Evolutionary conservation across 345 rosid genomes (phyloP), one percentile per base, ranked within the genome.

Genomic region (Zanthoxylum bungeanum): DNA sequence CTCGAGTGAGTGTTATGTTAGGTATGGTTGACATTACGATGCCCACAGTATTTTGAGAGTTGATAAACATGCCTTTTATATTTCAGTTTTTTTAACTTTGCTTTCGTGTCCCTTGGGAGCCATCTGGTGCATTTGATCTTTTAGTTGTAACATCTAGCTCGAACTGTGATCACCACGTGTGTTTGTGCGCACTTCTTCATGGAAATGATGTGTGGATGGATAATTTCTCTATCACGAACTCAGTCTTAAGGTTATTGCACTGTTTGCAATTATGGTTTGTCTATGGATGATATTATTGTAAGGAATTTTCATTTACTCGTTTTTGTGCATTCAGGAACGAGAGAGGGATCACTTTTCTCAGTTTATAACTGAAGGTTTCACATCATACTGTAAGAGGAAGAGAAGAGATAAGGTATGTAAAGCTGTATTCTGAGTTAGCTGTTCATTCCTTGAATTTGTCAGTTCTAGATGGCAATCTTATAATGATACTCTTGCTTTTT

Each of bases 301-400:
- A 59, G 17, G 27, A 1, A 7, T 62, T 31, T n/a, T 17, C 9
- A 9, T 44, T 27, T 40, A 39, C 52, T 56, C 27, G 44, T 77
- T 60, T 46, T 28, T 50, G 25, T 47, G 72, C 46, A 56, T 82
- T 65, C 79, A 96, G 99, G 99, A 93, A 79, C 88, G 75, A 52
- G 98, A 96, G 81, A 88, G 99, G 80, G 97, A 93, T 74, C 99
- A 96, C 87, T 93, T 93, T 78, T 96, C 99, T 58, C 97, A 91
- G 72, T 96, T 96, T 76, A 89, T 96, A 66, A 96, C 99, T 0
- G 98, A 96, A 85, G 94, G 96, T 37, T 90, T 91, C 81, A 87
- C 92, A 42, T 87, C 95, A 72, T 96, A 96, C 78, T 88, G 97
- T 78, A 90, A 90, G 83, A 84, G 99, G 90, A 96, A 96, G 79